phyloP scores from a whole-genome alignment of 176 grass and related monocot species.

The Triticum urartu region DNA sequence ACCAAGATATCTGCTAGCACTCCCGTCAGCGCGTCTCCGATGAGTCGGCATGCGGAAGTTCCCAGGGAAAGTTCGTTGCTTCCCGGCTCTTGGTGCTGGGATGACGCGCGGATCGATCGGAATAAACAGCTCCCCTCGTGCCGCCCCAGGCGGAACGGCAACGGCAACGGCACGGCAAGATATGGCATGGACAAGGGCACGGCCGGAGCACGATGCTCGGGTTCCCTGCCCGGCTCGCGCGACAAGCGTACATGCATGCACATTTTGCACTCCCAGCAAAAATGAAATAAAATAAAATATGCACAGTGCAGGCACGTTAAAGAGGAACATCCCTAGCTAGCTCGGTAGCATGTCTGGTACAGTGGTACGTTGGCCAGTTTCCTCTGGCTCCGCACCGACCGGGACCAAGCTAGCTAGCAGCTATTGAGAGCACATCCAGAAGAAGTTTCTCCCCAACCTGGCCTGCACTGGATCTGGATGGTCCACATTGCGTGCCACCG shows the following conservation, averaged over 20 bases:
- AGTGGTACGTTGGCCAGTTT: neutral
- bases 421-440: neutral
- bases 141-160: neutral
- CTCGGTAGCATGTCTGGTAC: neutral
- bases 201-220: constrained; percentile 48
- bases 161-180: neutral
- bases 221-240: constrained; percentile 5
- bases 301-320: neutral
- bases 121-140: neutral
- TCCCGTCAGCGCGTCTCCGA: neutral
- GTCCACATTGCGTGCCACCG: neutral
- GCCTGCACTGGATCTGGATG: constrained; percentile 22
- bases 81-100: neutral
- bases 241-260: neutral
- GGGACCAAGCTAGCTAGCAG: neutral
- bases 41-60: neutral
- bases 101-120: neutral
- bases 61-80: neutral
- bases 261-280: too few species aligned
- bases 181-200: neutral
- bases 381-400: neutral
- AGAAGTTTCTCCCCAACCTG: neutral
- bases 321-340: constrained; percentile 23
- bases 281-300: neutral
- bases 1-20: neutral